Percentiles rank a stretch among this genome's conserved stretches.
These are phyloP conservation scores for Podospora bellae-mahoneyi DNA, from an alignment of 495 filamentous ascomycete species.

Conservation along the genomic window DNA sequence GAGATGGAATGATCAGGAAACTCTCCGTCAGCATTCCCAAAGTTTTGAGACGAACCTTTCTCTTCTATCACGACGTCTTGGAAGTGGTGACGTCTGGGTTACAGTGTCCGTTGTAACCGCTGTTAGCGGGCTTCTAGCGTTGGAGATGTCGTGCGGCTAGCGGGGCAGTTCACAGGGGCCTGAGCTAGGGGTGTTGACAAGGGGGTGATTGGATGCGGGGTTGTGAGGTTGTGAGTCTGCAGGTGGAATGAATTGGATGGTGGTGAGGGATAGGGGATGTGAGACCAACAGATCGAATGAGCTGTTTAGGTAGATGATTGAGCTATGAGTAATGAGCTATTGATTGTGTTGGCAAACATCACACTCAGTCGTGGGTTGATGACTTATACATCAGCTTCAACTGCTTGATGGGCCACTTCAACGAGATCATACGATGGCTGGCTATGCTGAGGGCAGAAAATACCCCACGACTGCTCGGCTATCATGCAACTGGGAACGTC, in stretches of 20 bases:
- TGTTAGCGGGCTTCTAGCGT: neutral
- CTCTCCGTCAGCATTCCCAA: neutral
- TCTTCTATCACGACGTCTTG: neutral
- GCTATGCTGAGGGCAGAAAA: neutral
- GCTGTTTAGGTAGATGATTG: neutral
- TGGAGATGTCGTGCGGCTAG: slow-evolving; percentile 9
- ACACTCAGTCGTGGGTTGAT: neutral
- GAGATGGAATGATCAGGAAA: neutral
- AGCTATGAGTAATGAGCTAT: neutral
- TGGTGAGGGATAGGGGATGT: neutral
- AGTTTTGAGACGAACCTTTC: slow-evolving; percentile 7
- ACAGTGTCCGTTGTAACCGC: neutral
- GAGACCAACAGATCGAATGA: neutral
- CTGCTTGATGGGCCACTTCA: neutral
- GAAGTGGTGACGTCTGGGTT: neutral
- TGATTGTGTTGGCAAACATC: neutral
- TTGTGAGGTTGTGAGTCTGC: neutral
- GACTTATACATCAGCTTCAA: neutral
- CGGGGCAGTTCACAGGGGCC: neutral
- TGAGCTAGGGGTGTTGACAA: neutral
- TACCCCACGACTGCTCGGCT: neutral
- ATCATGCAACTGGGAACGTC: neutral
- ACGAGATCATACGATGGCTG: neutral
- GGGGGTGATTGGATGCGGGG: neutral
- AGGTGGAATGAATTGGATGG: neutral